A percentile compares a stretch with the other conserved stretches of the same genome.
Conservation (phyloP, 164 flowering plant species). For the Vitis labrusca region DNA sequence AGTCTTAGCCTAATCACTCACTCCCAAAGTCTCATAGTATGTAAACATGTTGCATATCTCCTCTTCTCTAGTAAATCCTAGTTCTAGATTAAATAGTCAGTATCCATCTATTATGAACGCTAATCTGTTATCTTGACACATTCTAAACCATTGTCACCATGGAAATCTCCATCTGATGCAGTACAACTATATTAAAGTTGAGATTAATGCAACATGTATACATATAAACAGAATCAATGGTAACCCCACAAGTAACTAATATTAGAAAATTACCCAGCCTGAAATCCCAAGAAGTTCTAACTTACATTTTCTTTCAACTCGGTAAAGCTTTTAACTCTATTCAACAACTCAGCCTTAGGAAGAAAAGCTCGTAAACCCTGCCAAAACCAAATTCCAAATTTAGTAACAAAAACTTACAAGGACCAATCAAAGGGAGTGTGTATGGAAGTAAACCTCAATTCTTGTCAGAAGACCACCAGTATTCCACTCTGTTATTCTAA, state of each 20-base stretch:
- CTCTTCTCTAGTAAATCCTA: background rate
- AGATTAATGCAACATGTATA: too few relatives aligned
- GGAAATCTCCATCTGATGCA: background rate
- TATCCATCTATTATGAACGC: background rate
- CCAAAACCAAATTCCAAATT: conserved; percentile 14
- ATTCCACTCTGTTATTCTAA: conserved; percentile 90
- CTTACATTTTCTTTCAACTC: conserved; percentile 88
- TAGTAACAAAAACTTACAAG: background rate
- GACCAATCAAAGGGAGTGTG: background rate
- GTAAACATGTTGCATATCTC: too few relatives aligned
- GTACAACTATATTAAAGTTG: background rate
- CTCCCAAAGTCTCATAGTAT: too few relatives aligned
- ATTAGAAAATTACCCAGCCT: background rate
- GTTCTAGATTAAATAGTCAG: background rate
- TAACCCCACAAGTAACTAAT: too few relatives aligned
- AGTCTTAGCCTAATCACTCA: too few relatives aligned
- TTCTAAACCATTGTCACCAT: background rate
- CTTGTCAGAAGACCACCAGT: conserved; percentile 95
- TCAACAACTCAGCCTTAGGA: conserved; percentile 86
- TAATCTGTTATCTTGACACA: background rate
- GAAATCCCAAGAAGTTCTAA: background rate
- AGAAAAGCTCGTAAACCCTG: conserved; percentile 95
- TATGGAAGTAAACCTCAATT: conserved; percentile 64
- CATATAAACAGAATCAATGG: too few relatives aligned
- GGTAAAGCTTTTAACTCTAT: conserved; percentile 59